These are phyloP conservation scores for Fusarium caatingaense DNA, from an alignment of 2,329 filamentous ascomycete species.

Conservation along the genomic window DNA sequence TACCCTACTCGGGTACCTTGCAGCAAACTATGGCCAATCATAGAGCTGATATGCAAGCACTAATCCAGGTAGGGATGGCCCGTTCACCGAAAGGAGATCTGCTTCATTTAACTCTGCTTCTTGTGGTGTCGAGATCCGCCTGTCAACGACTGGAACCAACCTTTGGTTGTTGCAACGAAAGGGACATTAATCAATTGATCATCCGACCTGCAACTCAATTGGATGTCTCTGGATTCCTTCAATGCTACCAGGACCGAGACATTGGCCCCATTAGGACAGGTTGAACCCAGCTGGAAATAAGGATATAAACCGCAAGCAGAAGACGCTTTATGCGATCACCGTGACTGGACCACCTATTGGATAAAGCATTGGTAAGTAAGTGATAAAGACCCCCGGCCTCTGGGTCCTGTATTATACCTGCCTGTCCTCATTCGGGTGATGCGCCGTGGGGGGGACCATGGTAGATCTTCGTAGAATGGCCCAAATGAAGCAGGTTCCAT, in stretches of 20 bases:
- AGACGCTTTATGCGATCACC: constrained; percentile 4
- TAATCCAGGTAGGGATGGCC: constrained; percentile 27
- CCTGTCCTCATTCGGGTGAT: constrained; percentile 34
- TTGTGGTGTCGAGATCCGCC: constrained; percentile 32
- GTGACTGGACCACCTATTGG: constrained; percentile 26
- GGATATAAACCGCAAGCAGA: constrained; percentile 22
- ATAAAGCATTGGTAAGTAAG: constrained; percentile 11
- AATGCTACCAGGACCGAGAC: not conserved
- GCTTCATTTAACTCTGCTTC: constrained; percentile 44
- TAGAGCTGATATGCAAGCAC: constrained; percentile 5
- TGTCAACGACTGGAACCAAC: constrained; percentile 35
- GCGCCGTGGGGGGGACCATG: constrained; percentile 20
- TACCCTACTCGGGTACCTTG: constrained; percentile 37
- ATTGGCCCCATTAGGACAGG: not conserved
- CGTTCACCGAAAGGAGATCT: constrained; percentile 41
- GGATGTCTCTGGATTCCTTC: constrained; percentile 6
- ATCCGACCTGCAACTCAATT: constrained; percentile 30
- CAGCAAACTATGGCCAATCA: constrained; percentile 37
- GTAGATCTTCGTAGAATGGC: constrained; percentile 42
- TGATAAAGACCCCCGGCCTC: constrained; percentile 22
- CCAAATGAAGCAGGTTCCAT: constrained; percentile 38
- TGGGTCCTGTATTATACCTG: constrained; percentile 10
- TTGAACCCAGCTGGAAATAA: constrained; percentile 29
- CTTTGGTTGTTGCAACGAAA: constrained; percentile 7
- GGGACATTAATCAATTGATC: constrained; percentile 8